Evolutionary conservation across 139 green algal genomes (phyloP).

Genomic region (Raphidocelis subcapitata): DNA sequence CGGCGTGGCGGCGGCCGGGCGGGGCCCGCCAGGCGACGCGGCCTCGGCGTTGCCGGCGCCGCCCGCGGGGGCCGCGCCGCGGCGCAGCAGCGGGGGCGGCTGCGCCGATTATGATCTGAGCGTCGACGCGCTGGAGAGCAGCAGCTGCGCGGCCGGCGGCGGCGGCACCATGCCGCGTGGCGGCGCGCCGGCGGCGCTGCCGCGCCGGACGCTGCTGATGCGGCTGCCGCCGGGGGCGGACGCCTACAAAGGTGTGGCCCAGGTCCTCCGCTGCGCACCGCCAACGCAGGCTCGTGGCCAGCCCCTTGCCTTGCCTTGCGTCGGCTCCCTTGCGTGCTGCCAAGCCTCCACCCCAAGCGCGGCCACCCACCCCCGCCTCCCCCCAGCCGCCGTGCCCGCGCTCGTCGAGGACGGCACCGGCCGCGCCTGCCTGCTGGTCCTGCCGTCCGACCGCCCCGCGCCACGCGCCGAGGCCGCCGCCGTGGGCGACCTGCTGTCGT

Average conservation of each 20-base stretch:
- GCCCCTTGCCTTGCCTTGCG: background rate
- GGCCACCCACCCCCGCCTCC: background rate
- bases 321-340: background rate
- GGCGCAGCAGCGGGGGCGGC: too few relatives aligned
- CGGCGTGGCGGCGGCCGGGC: too few relatives aligned
- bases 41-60: too few relatives aligned
- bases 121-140: too few relatives aligned
- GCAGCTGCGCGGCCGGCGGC: too few relatives aligned
- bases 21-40: too few relatives aligned
- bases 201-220: conserved; percentile 23
- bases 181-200: background rate
- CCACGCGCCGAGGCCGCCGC: conserved; percentile 31
- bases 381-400: conserved; percentile 38
- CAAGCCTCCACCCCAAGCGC: background rate
- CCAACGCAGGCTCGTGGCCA: too few relatives aligned
- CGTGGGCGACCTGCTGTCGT: conserved; percentile 33
- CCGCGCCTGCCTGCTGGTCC: conserved; percentile 52
- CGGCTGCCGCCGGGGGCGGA: conserved; percentile 20
- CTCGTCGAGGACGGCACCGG: conserved; percentile 30
- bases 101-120: too few relatives aligned
- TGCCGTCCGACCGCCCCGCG: conserved; percentile 56
- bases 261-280: too few relatives aligned
- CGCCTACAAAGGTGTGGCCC: conserved; percentile 8
- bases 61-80: too few relatives aligned
- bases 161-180: too few relatives aligned